phyloP scores from a whole-genome alignment of 768 basidiomycete genomes.

The Russula brevipes region DNA sequence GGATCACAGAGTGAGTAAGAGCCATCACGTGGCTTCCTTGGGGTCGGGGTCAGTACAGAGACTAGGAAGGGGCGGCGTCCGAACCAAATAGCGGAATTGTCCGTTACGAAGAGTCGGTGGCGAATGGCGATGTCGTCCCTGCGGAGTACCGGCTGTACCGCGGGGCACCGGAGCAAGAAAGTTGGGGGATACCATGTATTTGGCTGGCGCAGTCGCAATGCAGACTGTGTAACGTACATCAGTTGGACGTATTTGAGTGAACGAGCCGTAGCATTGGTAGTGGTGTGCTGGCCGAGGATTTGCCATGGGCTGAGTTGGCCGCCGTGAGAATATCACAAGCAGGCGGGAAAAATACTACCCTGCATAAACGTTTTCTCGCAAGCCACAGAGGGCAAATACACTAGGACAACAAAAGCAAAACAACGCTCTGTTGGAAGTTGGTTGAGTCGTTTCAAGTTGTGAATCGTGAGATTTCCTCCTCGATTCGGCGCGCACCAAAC shows the following conservation, averaged over 20 bases:
- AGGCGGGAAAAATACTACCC: not conserved
- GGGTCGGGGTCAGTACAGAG: not conserved
- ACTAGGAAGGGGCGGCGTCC: not conserved
- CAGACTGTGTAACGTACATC: not conserved
- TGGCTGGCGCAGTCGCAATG: not conserved
- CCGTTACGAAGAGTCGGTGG: not conserved
- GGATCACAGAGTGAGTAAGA: constrained; percentile 5
- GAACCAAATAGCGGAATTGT: not conserved
- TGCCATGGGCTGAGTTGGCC: not conserved
- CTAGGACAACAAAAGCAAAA: constrained; percentile 9
- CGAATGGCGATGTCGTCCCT: not conserved
- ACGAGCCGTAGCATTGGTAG: not conserved
- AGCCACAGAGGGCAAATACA: not conserved
- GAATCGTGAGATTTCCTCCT: not conserved
- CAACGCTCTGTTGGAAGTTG: not conserved
- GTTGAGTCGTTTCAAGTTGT: not conserved
- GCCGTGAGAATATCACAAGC: not conserved
- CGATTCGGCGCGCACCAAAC: not conserved
- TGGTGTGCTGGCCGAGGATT: not conserved
- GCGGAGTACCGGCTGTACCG: not conserved
- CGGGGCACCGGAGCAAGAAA: not conserved
- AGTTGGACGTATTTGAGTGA: not conserved
- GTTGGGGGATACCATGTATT: not conserved
- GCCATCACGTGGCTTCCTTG: not conserved
- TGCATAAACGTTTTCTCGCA: constrained; percentile 1